phyloP scores from a whole-genome alignment of 2,329 filamentous ascomycete genomes.

The Geosmithia flava region DNA sequence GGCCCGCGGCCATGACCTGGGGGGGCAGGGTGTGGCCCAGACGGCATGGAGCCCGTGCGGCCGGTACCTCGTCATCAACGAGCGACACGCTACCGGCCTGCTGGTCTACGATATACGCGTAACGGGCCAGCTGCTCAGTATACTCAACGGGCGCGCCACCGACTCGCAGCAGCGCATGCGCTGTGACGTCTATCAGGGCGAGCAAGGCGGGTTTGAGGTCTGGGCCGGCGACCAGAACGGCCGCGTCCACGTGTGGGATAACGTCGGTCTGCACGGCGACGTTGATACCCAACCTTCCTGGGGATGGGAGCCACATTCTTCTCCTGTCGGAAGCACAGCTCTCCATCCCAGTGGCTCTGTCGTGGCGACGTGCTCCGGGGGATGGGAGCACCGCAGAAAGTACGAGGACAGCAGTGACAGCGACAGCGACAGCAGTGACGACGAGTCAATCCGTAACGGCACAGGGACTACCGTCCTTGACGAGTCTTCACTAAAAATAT shows the following conservation, averaged over 20 bases:
- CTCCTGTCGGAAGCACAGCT: constrained; percentile 34
- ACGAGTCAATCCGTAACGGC: neutral
- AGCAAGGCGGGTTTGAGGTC: constrained; percentile 38
- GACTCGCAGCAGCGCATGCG: constrained; percentile 42
- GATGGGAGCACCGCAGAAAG: constrained; percentile 26
- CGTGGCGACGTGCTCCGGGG: constrained; percentile 42
- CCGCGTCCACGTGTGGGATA: constrained; percentile 44
- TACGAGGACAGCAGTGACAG: constrained; percentile 1
- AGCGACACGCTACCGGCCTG: constrained; percentile 41
- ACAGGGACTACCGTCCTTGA: constrained; percentile 4
- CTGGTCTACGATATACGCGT: constrained; percentile 53
- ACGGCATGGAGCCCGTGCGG: constrained; percentile 51
- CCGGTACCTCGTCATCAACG: constrained; percentile 49
- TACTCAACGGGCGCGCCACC: constrained; percentile 35
- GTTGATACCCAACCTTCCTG: constrained; percentile 27
- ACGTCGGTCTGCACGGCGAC: constrained; percentile 35
- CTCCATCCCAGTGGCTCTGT: constrained; percentile 44
- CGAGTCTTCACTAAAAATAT: constrained; percentile 10
- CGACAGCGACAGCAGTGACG: neutral
- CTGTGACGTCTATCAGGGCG: constrained; percentile 39
- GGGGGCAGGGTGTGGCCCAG: constrained; percentile 51
- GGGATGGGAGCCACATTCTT: constrained; percentile 34
- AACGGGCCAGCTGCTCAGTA: constrained; percentile 41
- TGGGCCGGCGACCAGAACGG: constrained; percentile 48
- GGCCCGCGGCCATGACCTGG: constrained; percentile 23